Percentiles rank a stretch among this genome's conserved stretches.
Conservation (phyloP, 2,329 filamentous ascomycete genomes). For the Colletotrichum viniferum region DNA sequence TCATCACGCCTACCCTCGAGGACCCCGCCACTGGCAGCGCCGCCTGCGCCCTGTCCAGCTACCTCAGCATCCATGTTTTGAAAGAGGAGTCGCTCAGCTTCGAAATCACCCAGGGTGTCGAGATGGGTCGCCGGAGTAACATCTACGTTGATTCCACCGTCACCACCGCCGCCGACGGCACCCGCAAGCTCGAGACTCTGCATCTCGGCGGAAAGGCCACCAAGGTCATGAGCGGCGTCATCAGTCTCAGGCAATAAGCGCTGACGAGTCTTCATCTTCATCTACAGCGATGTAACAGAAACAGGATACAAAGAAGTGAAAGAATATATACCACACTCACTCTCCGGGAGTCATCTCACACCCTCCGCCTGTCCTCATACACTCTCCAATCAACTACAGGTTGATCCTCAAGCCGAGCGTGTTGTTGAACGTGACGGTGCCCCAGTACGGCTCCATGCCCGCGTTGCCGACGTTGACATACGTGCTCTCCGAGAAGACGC, state of each 20-base stretch:
- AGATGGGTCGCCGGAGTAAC: constrained; percentile 19
- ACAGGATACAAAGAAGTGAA: not conserved
- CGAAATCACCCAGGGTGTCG: constrained; percentile 21
- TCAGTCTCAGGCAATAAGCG: not conserved
- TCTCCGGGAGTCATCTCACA: not conserved
- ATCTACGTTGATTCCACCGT: constrained; percentile 8
- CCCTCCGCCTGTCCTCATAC: too few species aligned
- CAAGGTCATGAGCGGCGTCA: constrained; percentile 16
- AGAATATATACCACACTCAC: not conserved
- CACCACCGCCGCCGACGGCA: not conserved
- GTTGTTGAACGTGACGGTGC: constrained; percentile 26
- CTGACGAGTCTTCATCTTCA: not conserved
- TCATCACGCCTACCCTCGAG: constrained; percentile 59
- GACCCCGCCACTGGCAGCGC: constrained; percentile 70
- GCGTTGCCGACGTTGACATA: constrained; percentile 49
- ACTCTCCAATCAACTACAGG: not conserved
- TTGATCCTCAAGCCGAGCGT: constrained; percentile 25
- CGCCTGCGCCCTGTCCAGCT: constrained; percentile 60
- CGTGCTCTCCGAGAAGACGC: constrained; percentile 36
- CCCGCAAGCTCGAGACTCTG: not conserved
- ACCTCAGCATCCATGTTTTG: constrained; percentile 51
- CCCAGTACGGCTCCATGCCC: constrained; percentile 32
- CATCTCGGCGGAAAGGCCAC: constrained; percentile 13
- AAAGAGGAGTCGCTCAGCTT: constrained; percentile 25
- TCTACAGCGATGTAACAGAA: not conserved